A percentile compares a stretch with the other conserved stretches of the same genome.
Conservation (phyloP, 2,329 filamentous ascomycete genomes). For the Aspergillus cejpii region DNA sequence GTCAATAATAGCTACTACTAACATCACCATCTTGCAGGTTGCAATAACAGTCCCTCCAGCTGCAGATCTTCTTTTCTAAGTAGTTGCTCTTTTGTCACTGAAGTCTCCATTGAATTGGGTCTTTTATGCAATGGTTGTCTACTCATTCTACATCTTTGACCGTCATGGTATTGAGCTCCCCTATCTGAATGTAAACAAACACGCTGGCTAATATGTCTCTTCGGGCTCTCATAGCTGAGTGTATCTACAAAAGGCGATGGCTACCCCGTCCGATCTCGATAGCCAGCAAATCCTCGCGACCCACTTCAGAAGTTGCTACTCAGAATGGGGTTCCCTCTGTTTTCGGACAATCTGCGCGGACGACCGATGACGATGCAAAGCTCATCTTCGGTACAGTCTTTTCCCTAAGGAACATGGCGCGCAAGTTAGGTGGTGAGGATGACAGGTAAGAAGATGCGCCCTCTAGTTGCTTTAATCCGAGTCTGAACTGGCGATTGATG, state of each 20-base stretch:
- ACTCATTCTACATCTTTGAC: conserved; percentile 98
- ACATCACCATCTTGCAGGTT: neutral
- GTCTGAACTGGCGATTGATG: neutral
- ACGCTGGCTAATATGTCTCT: conserved; percentile 2
- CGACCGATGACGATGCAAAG: conserved; percentile 79
- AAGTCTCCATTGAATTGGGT: conserved; percentile 5
- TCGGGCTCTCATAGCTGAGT: conserved; percentile 62
- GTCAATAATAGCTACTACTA: neutral
- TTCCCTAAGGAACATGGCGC: conserved; percentile 91
- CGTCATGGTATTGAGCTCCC: conserved; percentile 65
- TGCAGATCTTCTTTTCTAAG: neutral
- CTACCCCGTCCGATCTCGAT: conserved; percentile 49
- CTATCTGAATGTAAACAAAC: conserved; percentile 5
- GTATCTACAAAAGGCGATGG: conserved; percentile 92
- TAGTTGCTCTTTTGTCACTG: neutral
- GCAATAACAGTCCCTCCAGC: neutral
- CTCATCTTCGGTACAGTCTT: conserved; percentile 96
- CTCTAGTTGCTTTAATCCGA: neutral
- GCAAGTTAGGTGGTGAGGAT: conserved; percentile 87
- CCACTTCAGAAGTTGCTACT: conserved; percentile 45
- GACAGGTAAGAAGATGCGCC: conserved; percentile 51
- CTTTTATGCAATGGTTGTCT: conserved; percentile 68
- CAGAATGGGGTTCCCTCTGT: conserved; percentile 36
- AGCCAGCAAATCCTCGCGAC: conserved; percentile 43
- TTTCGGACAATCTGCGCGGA: conserved; percentile 40